These are phyloP conservation scores for Clausena lansium DNA, from an alignment of 345 rosid species.

Conservation along the genomic window DNA sequence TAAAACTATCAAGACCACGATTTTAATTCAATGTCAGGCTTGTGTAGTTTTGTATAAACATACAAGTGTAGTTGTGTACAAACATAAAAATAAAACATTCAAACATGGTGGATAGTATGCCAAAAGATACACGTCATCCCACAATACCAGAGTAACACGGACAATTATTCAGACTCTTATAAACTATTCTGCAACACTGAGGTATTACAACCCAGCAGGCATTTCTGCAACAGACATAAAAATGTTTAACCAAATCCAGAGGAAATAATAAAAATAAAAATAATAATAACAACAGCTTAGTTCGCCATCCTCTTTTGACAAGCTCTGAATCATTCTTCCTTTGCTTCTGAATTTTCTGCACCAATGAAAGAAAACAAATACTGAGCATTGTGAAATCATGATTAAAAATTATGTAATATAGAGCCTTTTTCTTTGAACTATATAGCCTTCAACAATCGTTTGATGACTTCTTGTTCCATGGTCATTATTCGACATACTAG, in stretches of 20 bases:
- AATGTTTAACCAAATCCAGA: background rate
- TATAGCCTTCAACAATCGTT: background rate
- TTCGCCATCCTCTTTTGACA: background rate
- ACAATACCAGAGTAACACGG: background rate
- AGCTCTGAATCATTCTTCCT: background rate
- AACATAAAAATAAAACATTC: background rate
- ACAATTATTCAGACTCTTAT: constrained; percentile 1
- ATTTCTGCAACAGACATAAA: background rate
- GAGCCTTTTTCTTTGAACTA: too few relatives aligned
- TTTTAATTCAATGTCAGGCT: background rate
- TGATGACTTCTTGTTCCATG: background rate
- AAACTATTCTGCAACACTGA: background rate
- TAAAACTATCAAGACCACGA: background rate
- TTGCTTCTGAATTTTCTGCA: constrained; percentile 2
- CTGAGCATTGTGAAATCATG: background rate
- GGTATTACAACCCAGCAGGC: background rate
- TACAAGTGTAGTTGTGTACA: background rate
- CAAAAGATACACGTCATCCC: background rate
- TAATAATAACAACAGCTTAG: too few relatives aligned
- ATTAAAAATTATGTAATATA: background rate
- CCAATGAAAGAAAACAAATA: background rate
- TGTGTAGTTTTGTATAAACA: too few relatives aligned
- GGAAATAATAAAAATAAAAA: background rate
- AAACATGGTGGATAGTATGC: background rate
- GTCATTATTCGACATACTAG: background rate